Percentiles rank a stretch among this genome's conserved stretches.
Conservation (phyloP, 768 basidiomycete species). For the Amanita pseudoporphyria region DNA sequence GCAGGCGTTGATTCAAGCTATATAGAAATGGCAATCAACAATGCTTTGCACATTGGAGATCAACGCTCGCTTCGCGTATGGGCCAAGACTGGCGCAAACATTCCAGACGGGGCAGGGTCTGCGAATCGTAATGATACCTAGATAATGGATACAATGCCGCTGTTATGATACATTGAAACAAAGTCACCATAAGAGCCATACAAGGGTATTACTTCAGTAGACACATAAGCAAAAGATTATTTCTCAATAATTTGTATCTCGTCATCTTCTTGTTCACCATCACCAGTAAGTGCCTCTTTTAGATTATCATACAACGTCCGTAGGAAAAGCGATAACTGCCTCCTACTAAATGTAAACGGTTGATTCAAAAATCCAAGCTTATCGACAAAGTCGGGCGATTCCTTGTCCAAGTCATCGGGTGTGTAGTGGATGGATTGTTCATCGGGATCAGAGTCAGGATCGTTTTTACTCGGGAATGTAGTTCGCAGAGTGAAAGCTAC, state of each 20-base stretch:
- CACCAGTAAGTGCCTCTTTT: slow-evolving; percentile 23
- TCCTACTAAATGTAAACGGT: slow-evolving; percentile 58
- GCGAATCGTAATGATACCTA: neutral
- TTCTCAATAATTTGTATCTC: slow-evolving; percentile 13
- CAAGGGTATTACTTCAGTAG: slow-evolving; percentile 11
- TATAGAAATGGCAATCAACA: slow-evolving; percentile 34
- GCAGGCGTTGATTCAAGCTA: slow-evolving; percentile 62
- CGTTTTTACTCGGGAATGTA: slow-evolving; percentile 23
- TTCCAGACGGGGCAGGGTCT: slow-evolving; percentile 6
- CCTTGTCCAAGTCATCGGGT: slow-evolving; percentile 57
- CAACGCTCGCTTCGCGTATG: slow-evolving; percentile 38
- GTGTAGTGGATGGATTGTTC: slow-evolving; percentile 47
- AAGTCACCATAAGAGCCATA: neutral
- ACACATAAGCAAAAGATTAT: slow-evolving; percentile 9
- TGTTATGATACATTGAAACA: neutral
- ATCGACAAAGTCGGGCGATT: slow-evolving; percentile 43
- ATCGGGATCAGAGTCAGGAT: slow-evolving; percentile 21
- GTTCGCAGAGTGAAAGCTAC: slow-evolving; percentile 50
- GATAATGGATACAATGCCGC: neutral
- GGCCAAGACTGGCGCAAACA: slow-evolving; percentile 40
- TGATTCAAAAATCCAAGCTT: slow-evolving; percentile 51
- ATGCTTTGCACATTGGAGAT: slow-evolving; percentile 30
- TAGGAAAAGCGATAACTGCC: slow-evolving; percentile 61
- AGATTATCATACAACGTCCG: slow-evolving; percentile 49
- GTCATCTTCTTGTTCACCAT: slow-evolving; percentile 19